Evolutionary conservation across 2,329 filamentous ascomycete genomes (phyloP).

Genomic region (Elsinoe necatrix): DNA sequence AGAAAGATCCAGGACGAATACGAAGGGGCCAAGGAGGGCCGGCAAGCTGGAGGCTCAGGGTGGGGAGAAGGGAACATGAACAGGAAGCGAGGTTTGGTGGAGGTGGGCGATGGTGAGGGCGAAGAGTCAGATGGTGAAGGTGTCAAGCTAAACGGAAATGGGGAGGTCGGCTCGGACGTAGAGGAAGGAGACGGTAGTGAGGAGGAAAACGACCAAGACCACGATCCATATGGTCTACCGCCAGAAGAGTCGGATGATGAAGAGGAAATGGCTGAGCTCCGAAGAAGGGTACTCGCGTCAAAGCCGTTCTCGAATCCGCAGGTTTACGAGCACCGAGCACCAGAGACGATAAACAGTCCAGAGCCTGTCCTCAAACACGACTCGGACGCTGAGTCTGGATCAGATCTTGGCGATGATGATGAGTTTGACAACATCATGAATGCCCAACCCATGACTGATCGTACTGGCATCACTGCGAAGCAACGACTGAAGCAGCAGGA

Average conservation of each 20-base stretch:
- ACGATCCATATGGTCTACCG: constrained; percentile 67
- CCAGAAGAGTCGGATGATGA: constrained; percentile 69
- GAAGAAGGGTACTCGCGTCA: constrained; percentile 80
- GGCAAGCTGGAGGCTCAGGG: constrained; percentile 59
- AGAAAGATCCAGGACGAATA: constrained; percentile 85
- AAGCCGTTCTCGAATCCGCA: constrained; percentile 68
- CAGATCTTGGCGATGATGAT: constrained; percentile 61
- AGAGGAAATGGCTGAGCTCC: constrained; percentile 85
- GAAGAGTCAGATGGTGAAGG: constrained; percentile 38
- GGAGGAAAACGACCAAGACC: constrained; percentile 38
- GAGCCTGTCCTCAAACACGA: constrained; percentile 42
- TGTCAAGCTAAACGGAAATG: constrained; percentile 31
- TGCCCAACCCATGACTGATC: constrained; percentile 80
- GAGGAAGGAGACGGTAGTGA: constrained; percentile 37
- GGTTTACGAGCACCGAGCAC: constrained; percentile 45
- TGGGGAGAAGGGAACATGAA: constrained; percentile 93
- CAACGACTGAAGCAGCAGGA: constrained; percentile 47
- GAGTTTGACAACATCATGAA: constrained; percentile 91
- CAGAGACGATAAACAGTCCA: constrained; percentile 53
- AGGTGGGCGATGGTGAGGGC: constrained; percentile 32
- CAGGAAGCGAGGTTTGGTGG: constrained; percentile 46
- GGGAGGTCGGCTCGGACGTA: constrained; percentile 35
- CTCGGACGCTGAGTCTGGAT: constrained; percentile 62
- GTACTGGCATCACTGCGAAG: constrained; percentile 61
- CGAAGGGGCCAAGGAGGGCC: constrained; percentile 62